A percentile compares a stretch with the other conserved stretches of the same genome.
Conservation (phyloP, 192 early-diverging fungal genomes). For the Chytriomyces sp. region DNA sequence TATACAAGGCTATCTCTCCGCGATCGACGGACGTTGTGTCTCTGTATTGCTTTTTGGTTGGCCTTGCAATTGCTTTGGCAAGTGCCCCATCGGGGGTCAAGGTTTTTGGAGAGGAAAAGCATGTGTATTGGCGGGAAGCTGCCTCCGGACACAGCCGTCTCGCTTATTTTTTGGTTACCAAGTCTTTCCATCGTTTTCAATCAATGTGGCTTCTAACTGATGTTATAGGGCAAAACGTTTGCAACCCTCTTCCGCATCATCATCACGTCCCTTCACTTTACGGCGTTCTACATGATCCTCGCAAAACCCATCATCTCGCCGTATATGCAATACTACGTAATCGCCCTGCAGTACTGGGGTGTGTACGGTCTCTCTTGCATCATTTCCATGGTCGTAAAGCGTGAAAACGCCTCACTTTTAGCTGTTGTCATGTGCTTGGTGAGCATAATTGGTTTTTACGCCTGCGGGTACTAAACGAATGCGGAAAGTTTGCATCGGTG, state of each 20-base stretch:
- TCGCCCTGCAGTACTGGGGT: constrained; percentile 47
- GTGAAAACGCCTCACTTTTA: constrained; percentile 46
- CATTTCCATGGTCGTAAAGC: constrained; percentile 38
- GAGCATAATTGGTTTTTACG: neutral
- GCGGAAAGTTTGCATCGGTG: constrained; percentile 35
- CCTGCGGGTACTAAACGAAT: neutral
- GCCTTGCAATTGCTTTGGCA: constrained; percentile 41
- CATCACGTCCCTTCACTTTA: constrained; percentile 48
- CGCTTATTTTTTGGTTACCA: constrained; percentile 36
- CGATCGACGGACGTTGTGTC: constrained; percentile 26
- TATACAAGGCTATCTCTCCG: constrained; percentile 29
- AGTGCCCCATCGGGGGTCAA: constrained; percentile 51
- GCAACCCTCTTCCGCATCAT: constrained; percentile 39
- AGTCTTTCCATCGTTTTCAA: neutral
- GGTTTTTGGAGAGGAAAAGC: constrained; percentile 52
- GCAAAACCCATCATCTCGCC: constrained; percentile 37
- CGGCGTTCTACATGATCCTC: constrained; percentile 39
- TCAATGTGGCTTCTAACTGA: neutral
- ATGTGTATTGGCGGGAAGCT: constrained; percentile 53
- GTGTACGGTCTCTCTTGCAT: constrained; percentile 50
- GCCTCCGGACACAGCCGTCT: constrained; percentile 44
- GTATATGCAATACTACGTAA: constrained; percentile 29
- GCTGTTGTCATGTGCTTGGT: constrained; percentile 38
- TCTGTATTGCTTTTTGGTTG: constrained; percentile 31
- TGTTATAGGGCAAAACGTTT: constrained; percentile 42